A percentile compares a stretch with the other conserved stretches of the same genome.
These are phyloP conservation scores for Alternaria conjuncta DNA, from an alignment of 2,329 filamentous ascomycete genomes.

Conservation along the genomic window DNA sequence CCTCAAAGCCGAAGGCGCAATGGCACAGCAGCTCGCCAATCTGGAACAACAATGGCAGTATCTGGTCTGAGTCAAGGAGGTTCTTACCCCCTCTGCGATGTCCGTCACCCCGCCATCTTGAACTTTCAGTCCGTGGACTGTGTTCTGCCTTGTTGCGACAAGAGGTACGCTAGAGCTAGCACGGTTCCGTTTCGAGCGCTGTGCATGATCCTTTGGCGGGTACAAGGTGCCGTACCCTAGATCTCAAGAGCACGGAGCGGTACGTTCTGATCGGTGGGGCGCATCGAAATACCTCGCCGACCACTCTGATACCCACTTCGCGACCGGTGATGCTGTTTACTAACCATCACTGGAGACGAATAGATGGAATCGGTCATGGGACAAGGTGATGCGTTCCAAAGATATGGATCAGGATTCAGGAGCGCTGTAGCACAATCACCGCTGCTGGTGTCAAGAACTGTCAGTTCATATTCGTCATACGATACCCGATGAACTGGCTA, in stretches of 20 bases:
- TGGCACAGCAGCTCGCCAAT: constrained; percentile 14
- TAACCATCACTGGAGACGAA: neutral
- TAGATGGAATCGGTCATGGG: neutral
- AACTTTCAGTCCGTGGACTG: neutral
- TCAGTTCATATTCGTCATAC: neutral
- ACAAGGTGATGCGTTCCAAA: neutral
- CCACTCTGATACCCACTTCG: constrained; percentile 1
- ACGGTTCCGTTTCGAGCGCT: constrained; percentile 12
- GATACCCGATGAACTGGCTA: neutral
- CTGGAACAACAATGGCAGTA: constrained; percentile 2
- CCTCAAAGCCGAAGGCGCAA: neutral
- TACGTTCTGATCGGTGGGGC: constrained; percentile 6
- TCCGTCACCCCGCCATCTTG: neutral
- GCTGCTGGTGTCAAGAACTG: neutral
- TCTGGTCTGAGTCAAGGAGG: neutral
- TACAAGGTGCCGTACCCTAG: constrained; percentile 6
- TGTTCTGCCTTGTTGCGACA: neutral
- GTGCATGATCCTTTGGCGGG: constrained; percentile 6
- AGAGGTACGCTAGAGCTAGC: constrained; percentile 7
- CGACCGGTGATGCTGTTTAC: neutral
- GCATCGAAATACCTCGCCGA: constrained; percentile 1
- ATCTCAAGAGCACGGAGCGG: constrained; percentile 4
- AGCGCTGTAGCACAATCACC: neutral
- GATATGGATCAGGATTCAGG: neutral
- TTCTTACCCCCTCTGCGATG: neutral